Percentiles rank a stretch among this genome's conserved stretches.
These are phyloP conservation scores for Talaromyces sp. DNA, from an alignment of 2,329 filamentous ascomycete genomes.

Conservation along the genomic window DNA sequence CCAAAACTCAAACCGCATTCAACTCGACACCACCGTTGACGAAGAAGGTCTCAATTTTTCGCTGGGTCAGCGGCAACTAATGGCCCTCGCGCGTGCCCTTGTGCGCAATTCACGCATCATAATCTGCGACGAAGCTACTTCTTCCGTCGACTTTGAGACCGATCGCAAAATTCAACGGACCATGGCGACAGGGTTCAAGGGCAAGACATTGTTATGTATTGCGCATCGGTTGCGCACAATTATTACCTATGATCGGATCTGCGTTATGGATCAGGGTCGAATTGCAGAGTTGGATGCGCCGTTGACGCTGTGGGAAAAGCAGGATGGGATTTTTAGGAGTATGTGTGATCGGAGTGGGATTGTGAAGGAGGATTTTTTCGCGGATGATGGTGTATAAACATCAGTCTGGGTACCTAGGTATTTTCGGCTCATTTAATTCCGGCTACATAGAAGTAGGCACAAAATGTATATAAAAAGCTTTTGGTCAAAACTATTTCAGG, in stretches of 20 bases:
- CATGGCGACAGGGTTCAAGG: slow-evolving; percentile 79
- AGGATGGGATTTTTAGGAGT: slow-evolving; percentile 71
- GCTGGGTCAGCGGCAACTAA: slow-evolving; percentile 88
- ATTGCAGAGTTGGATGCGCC: slow-evolving; percentile 88
- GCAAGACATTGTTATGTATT: slow-evolving; percentile 87
- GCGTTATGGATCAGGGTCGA: slow-evolving; percentile 86
- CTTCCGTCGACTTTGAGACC: slow-evolving; percentile 90
- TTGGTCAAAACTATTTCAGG: background rate
- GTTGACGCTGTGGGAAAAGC: slow-evolving; percentile 65
- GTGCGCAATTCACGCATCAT: slow-evolving; percentile 88
- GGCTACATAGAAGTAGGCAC: background rate
- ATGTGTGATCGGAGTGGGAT: slow-evolving; percentile 92
- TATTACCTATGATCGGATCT: slow-evolving; percentile 90
- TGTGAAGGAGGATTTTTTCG: slow-evolving; percentile 42
- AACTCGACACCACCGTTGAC: slow-evolving; percentile 81
- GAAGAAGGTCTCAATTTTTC: slow-evolving; percentile 97
- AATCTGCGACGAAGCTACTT: slow-evolving; percentile 94
- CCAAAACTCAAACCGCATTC: slow-evolving; percentile 55
- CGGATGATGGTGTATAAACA: slow-evolving; percentile 14
- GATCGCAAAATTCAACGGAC: slow-evolving; percentile 92
- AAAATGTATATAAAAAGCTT: background rate
- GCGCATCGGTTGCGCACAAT: slow-evolving; percentile 91
- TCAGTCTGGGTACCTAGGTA: background rate
- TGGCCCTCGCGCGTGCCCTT: slow-evolving; percentile 88
- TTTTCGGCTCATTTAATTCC: background rate